Evolutionary conservation across 768 basidiomycete species (phyloP).

Genomic region (Tubosaeta sp.): DNA sequence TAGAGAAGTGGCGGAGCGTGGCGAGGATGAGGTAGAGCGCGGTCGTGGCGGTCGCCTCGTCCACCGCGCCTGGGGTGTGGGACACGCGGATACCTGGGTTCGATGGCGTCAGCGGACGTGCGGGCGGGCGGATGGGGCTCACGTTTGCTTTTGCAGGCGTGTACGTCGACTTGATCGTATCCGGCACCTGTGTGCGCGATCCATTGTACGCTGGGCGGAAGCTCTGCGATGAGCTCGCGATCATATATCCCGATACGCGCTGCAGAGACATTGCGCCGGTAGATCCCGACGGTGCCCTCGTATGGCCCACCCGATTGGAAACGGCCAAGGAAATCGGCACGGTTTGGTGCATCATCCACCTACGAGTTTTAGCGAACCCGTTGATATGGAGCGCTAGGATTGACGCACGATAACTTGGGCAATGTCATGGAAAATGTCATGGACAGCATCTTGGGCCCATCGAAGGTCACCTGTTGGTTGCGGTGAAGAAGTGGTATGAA

Average conservation of each 20-base stretch:
- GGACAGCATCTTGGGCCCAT: conserved; percentile 74
- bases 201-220: conserved; percentile 68
- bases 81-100: conserved; percentile 60
- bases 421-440: conserved; percentile 55
- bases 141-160: conserved; percentile 71
- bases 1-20: conserved; percentile 67
- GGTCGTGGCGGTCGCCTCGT: conserved; percentile 88
- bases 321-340: conserved; percentile 43
- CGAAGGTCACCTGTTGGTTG: conserved; percentile 50
- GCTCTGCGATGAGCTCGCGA: conserved; percentile 47
- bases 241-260: conserved; percentile 47
- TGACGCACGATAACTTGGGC: conserved; percentile 71
- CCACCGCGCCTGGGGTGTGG: conserved; percentile 86
- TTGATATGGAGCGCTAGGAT: not conserved
- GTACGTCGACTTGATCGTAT: conserved; percentile 79
- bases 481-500: not conserved
- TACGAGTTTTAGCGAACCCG: not conserved
- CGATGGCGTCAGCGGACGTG: not conserved
- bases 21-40: conserved; percentile 81
- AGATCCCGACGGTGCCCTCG: conserved; percentile 45
- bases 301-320: conserved; percentile 45
- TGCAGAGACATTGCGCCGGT: conserved; percentile 44
- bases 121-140: conserved; percentile 24
- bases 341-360: conserved; percentile 40
- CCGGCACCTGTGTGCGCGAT: conserved; percentile 88